Conservation (phyloP, 2,329 filamentous ascomycete species). For the Diaporthe sp. region DNA sequence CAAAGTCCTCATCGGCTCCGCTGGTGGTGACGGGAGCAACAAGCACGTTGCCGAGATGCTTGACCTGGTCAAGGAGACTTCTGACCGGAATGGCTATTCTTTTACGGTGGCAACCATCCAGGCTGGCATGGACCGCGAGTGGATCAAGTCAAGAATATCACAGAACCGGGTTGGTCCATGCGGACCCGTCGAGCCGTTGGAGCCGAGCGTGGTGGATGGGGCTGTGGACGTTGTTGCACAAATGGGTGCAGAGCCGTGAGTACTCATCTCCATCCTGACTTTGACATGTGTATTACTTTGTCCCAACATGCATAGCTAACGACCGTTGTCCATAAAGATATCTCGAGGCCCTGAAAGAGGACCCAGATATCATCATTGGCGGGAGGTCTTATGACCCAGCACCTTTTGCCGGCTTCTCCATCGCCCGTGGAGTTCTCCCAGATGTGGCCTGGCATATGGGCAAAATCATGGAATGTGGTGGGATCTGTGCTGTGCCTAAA, state of each 20-base stretch:
- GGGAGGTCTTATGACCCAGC: not conserved
- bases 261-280: fast-evolving
- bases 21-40: slow-evolving; percentile 62
- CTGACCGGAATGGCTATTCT: not conserved
- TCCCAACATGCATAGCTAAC: not conserved
- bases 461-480: slow-evolving; percentile 18
- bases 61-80: not conserved
- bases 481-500: not conserved
- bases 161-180: not conserved
- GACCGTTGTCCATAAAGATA: not conserved
- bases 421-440: not conserved
- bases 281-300: too few relatives aligned
- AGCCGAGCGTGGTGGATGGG: not conserved
- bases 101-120: slow-evolving; percentile 1
- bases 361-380: not conserved
- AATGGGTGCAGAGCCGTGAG: slow-evolving; percentile 18
- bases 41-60: slow-evolving; percentile 37
- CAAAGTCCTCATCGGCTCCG: slow-evolving; percentile 43
- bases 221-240: slow-evolving; percentile 14
- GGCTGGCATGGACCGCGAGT: not conserved
- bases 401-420: not conserved
- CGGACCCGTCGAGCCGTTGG: not conserved
- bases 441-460: slow-evolving; percentile 20
- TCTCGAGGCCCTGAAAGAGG: not conserved
- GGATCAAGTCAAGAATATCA: slow-evolving; percentile 3